Evolutionary conservation across 768 basidiomycete species (phyloP), one percentile per base, ranked within the genome.

Genomic region (Tulasnella sp.): DNA sequence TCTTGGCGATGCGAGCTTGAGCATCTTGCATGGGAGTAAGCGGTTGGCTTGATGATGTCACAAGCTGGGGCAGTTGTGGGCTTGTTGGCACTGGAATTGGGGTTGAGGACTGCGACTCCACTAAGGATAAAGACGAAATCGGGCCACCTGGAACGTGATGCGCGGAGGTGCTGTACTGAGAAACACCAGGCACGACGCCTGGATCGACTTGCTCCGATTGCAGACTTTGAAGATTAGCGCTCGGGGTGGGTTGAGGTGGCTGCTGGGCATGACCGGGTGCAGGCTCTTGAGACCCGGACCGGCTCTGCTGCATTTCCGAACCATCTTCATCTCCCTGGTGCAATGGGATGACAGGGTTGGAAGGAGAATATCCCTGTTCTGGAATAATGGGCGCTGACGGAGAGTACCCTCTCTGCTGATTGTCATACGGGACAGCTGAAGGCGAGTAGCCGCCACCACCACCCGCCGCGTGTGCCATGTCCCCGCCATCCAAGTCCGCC

Each of bases 1-100:
- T 89, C 83, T 93, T 90, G 83, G 88, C 88, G 84, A 94, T 86
- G 83, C 91, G 90, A 40, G 89, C 87, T 82, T 88, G 90, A 83
- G 93, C 85, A 8, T 86, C 84, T 83, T 95, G 92, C 74, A 81
- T 75, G 4, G 81, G 81, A 5, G 75, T 77, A 41, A 73, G 41
- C 31, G 80, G 80, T 34, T 69, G 64, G 16, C 6, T 31, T 24
- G 74, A 24, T 24, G n/a, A 40, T 40, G 76, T 75, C 40, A 42
- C 40, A 16, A 75, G 28, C n/a, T 42, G 46, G n/a, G 46, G 74
- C 40, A 75, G 22, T 31, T 76, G 80, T 14, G 79, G 58, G 54
- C 40, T 77, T 3, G 48, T 60, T 75, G 79, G 79, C 6, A 41
- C 42, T 28, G 60, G 50, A 6, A 41, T 11, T 79, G 74, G 74